Conservation (phyloP, 352 stramenopile genomes). For the Globisporangium cystogenes region DNA sequence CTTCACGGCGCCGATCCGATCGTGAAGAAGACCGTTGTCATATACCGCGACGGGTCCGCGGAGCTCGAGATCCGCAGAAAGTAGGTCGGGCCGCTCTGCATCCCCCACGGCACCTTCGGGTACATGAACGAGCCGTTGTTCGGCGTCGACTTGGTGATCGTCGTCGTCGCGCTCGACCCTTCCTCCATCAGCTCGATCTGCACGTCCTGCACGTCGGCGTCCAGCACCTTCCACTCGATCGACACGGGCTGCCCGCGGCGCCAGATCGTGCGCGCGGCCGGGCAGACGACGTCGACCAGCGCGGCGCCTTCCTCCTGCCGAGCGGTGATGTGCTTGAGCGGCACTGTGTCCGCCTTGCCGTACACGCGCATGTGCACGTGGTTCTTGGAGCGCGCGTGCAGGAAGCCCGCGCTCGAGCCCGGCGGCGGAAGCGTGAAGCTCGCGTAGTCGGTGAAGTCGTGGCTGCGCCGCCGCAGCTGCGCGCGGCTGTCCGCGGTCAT, state of each 20-base stretch:
- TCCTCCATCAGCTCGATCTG: constrained; percentile 69
- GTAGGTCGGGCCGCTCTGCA: constrained; percentile 72
- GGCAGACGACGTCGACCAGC: constrained; percentile 36
- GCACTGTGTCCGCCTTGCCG: constrained; percentile 22
- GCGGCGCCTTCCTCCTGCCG: constrained; percentile 27
- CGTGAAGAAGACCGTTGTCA: constrained; percentile 60
- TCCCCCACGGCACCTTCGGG: constrained; percentile 77
- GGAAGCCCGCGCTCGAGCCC: constrained; percentile 8
- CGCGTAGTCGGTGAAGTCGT: constrained; percentile 31
- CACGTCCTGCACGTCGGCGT: constrained; percentile 35
- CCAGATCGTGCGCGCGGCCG: constrained; percentile 50
- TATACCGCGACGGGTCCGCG: constrained; percentile 33
- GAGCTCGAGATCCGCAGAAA: constrained; percentile 60
- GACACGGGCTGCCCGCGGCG: constrained; percentile 55
- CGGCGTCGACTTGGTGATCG: constrained; percentile 46
- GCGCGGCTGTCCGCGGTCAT: constrained; percentile 38
- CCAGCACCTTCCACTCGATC: constrained; percentile 75
- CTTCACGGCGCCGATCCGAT: constrained; percentile 46
- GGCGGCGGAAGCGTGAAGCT: constrained; percentile 21
- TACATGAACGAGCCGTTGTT: constrained; percentile 75
- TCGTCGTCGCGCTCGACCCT: constrained; percentile 55
- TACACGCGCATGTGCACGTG: constrained; percentile 61
- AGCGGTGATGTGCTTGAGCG: constrained; percentile 18
- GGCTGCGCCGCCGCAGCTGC: constrained; percentile 36
- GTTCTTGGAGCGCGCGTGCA: constrained; percentile 16